Percentiles rank a stretch among this genome's conserved stretches.
Evolutionary conservation across 2,329 filamentous ascomycete species (phyloP).

Genomic region (Rhynchosporium graminicola): DNA sequence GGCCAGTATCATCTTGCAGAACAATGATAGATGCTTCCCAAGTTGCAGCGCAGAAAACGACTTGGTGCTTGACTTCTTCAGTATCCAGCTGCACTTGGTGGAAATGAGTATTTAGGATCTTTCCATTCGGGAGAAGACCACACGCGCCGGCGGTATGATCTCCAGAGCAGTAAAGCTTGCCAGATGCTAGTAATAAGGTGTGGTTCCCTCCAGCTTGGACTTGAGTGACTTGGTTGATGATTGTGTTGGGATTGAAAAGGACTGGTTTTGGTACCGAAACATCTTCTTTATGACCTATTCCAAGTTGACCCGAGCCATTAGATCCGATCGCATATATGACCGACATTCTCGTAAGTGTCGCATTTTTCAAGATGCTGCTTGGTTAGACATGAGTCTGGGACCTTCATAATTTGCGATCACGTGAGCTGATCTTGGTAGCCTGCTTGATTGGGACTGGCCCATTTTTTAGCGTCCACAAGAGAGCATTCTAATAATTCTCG

Average conservation of each 20-base stretch:
- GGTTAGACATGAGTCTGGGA: not conserved
- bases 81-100: conserved; percentile 25
- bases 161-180: conserved; percentile 66
- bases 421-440: not conserved
- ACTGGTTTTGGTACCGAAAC: conserved; percentile 66
- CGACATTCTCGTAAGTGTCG: conserved; percentile 45
- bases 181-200: conserved; percentile 69
- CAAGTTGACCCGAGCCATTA: conserved; percentile 75
- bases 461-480: conserved; percentile 7
- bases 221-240: conserved; percentile 42
- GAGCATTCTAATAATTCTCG: conserved; percentile 4
- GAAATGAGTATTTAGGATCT: conserved; percentile 25
- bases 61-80: conserved; percentile 23
- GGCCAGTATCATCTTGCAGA: conserved; percentile 46
- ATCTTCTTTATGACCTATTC: conserved; percentile 70
- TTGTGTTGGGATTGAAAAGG: conserved; percentile 49
- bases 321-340: conserved; percentile 70
- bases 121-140: conserved; percentile 40
- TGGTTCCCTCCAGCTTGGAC: conserved; percentile 77
- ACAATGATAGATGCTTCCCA: conserved; percentile 76
- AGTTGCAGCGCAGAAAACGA: conserved; percentile 63
- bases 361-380: not conserved
- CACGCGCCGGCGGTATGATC: conserved; percentile 57
- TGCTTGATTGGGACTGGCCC: not conserved
- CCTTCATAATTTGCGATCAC: not conserved